Percentiles rank a stretch among this genome's conserved stretches.
phyloP scores from a whole-genome alignment of 1,284 basidiomycete species.

The Ceratobasidium sp. region DNA sequence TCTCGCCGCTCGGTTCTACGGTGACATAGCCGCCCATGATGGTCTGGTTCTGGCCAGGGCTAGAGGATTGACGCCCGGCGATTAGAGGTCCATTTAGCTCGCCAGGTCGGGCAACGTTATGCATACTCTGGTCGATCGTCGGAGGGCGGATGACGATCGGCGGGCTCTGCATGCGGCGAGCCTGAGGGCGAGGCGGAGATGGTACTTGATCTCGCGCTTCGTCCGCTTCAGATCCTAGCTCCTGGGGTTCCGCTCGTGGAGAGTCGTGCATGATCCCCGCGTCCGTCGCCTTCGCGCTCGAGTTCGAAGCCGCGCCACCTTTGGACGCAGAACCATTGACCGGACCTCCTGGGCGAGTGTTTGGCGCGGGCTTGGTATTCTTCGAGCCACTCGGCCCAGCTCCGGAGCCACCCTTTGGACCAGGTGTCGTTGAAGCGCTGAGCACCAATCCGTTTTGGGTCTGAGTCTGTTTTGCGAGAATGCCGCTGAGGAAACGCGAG shows the following conservation, averaged over 20 bases:
- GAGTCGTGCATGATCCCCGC: conserved; percentile 39
- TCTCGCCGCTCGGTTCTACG: conserved; percentile 48
- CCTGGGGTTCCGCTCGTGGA: neutral
- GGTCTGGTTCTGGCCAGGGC: conserved; percentile 3
- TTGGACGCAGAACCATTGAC: neutral
- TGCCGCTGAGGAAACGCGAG: conserved; percentile 78
- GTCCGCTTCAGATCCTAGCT: conserved; percentile 11
- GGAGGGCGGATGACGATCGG: conserved; percentile 35
- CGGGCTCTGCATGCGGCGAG: conserved; percentile 31
- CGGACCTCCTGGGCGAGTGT: neutral
- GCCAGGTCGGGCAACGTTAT: neutral
- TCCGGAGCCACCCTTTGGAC: conserved; percentile 12
- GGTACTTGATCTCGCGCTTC: conserved; percentile 26
- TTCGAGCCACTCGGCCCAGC: neutral
- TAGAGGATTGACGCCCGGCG: neutral
- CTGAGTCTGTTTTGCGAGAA: conserved; percentile 66
- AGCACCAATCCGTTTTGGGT: conserved; percentile 15
- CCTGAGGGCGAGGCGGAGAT: neutral
- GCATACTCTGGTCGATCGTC: conserved; percentile 40
- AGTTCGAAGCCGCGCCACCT: neutral
- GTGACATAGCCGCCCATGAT: conserved; percentile 59
- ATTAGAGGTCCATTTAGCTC: conserved; percentile 4
- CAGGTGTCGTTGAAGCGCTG: neutral
- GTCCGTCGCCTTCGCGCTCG: conserved; percentile 34
- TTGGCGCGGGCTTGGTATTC: neutral